Percentiles rank a stretch among this genome's conserved stretches.
Evolutionary conservation across 225 moss, liverwort and hornwort species (phyloP).

Genomic region (Asterella californica): DNA sequence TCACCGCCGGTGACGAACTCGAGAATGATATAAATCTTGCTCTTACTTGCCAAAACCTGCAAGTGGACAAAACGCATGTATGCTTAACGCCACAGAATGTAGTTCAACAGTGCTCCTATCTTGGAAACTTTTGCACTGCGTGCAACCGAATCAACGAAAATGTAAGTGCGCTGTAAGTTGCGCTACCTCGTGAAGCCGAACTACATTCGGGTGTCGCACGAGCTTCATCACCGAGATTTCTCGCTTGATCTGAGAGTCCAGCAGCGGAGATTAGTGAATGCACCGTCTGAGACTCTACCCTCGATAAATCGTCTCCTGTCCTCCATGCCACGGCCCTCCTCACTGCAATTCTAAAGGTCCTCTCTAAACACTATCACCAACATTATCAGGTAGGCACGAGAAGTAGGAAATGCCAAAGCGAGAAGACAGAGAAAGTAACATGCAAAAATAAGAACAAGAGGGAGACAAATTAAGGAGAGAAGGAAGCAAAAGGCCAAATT

Average conservation of each 20-base stretch:
- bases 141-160: not conserved
- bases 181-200: constrained; percentile 84
- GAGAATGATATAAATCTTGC: constrained; percentile 90
- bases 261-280: not conserved
- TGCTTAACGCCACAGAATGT: not conserved
- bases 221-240: constrained; percentile 99
- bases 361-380: not conserved
- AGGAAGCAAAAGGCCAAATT: no score
- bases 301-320: not conserved
- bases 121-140: not conserved
- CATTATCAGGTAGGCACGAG: not conserved
- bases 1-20: constrained; percentile 99
- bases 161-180: no score
- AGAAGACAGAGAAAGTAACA: no score
- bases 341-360: not conserved
- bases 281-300: not conserved
- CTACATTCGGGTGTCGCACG: constrained; percentile 93
- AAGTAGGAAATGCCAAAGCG: not conserved
- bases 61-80: not conserved
- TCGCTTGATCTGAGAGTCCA: constrained; percentile 73
- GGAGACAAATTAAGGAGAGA: no score
- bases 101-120: not conserved
- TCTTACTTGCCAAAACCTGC: constrained; percentile 88
- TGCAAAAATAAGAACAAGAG: no score
- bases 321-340: not conserved